These are phyloP conservation scores for Yamadazyma endophytica DNA, from an alignment of 805 yeast species.

Conservation along the genomic window DNA sequence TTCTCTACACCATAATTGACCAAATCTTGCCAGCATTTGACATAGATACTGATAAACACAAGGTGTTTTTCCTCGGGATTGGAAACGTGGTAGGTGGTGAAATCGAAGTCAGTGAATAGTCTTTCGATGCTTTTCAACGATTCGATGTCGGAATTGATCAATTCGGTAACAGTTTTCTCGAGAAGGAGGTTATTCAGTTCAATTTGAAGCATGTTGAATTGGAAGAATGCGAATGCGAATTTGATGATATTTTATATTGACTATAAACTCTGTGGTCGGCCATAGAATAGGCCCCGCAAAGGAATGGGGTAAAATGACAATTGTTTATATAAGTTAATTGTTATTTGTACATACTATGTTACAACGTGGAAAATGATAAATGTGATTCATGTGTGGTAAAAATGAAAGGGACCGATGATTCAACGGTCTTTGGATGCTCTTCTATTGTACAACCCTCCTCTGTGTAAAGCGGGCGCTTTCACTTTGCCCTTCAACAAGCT, in stretches of 20 bases:
- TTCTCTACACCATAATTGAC: conserved; percentile 59
- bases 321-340: too few species aligned
- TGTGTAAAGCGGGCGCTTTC: conserved; percentile 39
- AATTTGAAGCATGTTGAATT: conserved; percentile 65
- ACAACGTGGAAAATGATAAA: too few species aligned
- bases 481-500: conserved; percentile 38
- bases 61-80: conserved; percentile 73
- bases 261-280: too few species aligned
- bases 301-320: too few species aligned
- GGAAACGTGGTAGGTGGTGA: conserved; percentile 88
- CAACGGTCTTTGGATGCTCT: conserved; percentile 11
- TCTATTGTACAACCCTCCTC: conserved; percentile 31
- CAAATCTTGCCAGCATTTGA: conserved; percentile 77
- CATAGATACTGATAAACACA: conserved; percentile 62
- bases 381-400: too few species aligned
- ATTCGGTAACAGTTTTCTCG: conserved; percentile 73
- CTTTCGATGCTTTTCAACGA: conserved; percentile 60
- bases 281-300: too few species aligned
- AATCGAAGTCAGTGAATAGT: conserved; percentile 91
- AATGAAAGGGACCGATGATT: conserved; percentile 1
- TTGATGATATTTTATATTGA: too few species aligned
- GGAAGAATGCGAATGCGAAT: too few species aligned
- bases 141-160: conserved; percentile 49
- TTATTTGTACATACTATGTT: too few species aligned
- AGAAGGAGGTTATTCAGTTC: conserved; percentile 81